Conservation (phyloP, 306 rosid species). For the Vachellia collinsii region DNA sequence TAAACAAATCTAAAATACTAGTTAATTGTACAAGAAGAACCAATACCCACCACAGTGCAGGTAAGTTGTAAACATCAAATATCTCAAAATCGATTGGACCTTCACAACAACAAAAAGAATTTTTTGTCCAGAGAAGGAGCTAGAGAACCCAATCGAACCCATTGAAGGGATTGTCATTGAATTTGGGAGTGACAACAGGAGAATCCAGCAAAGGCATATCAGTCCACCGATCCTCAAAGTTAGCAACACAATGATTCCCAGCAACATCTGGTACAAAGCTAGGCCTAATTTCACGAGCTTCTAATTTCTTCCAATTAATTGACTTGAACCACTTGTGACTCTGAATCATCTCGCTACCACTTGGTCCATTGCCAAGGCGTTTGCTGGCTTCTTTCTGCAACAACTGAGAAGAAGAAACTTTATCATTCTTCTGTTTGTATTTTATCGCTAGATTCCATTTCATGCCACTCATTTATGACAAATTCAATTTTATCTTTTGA, state of each 20-base stretch:
- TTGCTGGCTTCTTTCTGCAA: slow-evolving; percentile 67
- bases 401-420: slow-evolving; percentile 53
- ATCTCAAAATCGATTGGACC: neutral
- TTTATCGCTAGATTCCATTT: neutral
- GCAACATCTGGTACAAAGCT: slow-evolving; percentile 78
- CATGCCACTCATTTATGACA: neutral
- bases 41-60: neutral
- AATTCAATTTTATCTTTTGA: neutral
- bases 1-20: neutral
- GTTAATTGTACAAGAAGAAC: neutral
- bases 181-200: slow-evolving; percentile 69
- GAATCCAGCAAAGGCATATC: slow-evolving; percentile 75
- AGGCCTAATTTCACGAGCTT: slow-evolving; percentile 67
- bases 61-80: neutral
- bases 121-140: slow-evolving; percentile 44
- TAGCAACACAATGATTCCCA: slow-evolving; percentile 79
- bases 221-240: slow-evolving; percentile 82
- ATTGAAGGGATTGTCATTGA: slow-evolving; percentile 55
- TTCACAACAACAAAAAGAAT: neutral
- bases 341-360: slow-evolving; percentile 66
- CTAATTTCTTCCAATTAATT: slow-evolving; percentile 76
- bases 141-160: slow-evolving; percentile 57
- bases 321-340: slow-evolving; percentile 80
- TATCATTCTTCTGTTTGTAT: slow-evolving; percentile 27
- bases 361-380: slow-evolving; percentile 66